Evolutionary conservation across 2,329 filamentous ascomycete genomes (phyloP).

Genomic region (Thermoascus crustaceus): DNA sequence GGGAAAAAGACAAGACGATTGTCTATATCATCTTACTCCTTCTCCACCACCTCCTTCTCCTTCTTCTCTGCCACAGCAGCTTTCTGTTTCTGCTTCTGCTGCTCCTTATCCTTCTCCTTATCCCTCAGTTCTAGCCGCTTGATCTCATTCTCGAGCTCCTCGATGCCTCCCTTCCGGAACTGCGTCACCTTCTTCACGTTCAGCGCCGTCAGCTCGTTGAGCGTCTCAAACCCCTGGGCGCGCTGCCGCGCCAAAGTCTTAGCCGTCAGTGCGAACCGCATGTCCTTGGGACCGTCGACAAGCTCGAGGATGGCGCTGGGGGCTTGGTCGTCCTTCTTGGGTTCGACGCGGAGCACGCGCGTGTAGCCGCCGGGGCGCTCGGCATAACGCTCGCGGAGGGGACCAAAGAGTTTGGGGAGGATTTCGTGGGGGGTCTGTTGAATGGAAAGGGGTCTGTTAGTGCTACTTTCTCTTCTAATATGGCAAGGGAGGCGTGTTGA

Average conservation of each 20-base stretch:
- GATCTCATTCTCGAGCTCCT: conserved; percentile 57
- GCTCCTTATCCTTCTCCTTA: conserved; percentile 19
- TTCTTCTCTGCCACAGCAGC: conserved; percentile 16
- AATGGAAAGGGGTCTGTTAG: conserved; percentile 4
- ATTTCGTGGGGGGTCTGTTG: conserved; percentile 33
- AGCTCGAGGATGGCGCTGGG: conserved; percentile 86
- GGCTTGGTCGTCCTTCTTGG: conserved; percentile 79
- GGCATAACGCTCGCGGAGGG: conserved; percentile 70
- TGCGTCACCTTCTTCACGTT: conserved; percentile 80
- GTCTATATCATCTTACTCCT: conserved; percentile 4
- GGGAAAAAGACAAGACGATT: background rate
- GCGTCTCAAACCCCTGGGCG: conserved; percentile 43
- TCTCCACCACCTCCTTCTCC: conserved; percentile 16
- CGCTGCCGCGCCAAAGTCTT: conserved; percentile 63
- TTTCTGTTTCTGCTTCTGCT: too few relatives aligned
- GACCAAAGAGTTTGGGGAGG: conserved; percentile 80
- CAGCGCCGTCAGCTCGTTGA: conserved; percentile 63
- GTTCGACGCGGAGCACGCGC: conserved; percentile 84
- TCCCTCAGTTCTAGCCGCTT: conserved; percentile 48
- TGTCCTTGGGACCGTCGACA: conserved; percentile 87
- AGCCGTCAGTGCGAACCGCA: conserved; percentile 90
- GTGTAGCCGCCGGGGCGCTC: conserved; percentile 85
- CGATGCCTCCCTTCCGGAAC: conserved; percentile 60
- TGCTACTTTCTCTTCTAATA: background rate
- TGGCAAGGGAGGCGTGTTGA: too few relatives aligned